phyloP scores from a whole-genome alignment of 2,329 filamentous ascomycete species.

The Tolypocladium paradoxum region DNA sequence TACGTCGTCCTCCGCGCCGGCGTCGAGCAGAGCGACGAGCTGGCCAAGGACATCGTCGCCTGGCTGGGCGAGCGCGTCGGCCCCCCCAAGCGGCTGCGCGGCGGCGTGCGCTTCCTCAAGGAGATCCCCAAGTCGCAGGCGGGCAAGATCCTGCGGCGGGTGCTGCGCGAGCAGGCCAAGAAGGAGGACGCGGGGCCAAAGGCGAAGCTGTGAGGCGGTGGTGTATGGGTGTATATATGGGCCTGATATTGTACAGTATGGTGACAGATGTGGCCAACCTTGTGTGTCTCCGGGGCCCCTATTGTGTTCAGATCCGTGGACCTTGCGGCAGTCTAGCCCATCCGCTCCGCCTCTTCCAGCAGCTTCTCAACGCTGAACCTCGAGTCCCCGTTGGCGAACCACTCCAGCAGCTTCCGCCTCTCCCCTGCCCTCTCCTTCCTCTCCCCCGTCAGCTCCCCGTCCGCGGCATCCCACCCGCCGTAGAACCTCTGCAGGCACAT shows the following conservation, averaged over 20 bases:
- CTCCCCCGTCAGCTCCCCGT: constrained; percentile 20
- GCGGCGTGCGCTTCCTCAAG: constrained; percentile 58
- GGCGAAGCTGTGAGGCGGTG: constrained; percentile 24
- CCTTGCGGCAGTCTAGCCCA: constrained; percentile 32
- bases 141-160: constrained; percentile 36
- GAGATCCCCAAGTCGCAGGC: constrained; percentile 59
- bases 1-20: constrained; percentile 27
- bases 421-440: constrained; percentile 47
- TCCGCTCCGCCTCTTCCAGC: constrained; percentile 79
- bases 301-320: neutral
- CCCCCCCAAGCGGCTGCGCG: constrained; percentile 57
- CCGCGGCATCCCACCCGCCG: constrained; percentile 46
- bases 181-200: constrained; percentile 19
- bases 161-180: constrained; percentile 35
- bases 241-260: neutral
- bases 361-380: constrained; percentile 76
- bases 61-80: constrained; percentile 48
- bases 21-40: constrained; percentile 19
- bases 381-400: constrained; percentile 70
- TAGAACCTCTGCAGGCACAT: constrained; percentile 96
- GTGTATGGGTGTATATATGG: neutral
- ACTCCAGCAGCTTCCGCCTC: constrained; percentile 62
- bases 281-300: neutral
- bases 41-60: constrained; percentile 21
- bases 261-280: neutral